Base-by-base conservation (phyloP, 805 yeast species). In the Saitoella complicata region DNA sequence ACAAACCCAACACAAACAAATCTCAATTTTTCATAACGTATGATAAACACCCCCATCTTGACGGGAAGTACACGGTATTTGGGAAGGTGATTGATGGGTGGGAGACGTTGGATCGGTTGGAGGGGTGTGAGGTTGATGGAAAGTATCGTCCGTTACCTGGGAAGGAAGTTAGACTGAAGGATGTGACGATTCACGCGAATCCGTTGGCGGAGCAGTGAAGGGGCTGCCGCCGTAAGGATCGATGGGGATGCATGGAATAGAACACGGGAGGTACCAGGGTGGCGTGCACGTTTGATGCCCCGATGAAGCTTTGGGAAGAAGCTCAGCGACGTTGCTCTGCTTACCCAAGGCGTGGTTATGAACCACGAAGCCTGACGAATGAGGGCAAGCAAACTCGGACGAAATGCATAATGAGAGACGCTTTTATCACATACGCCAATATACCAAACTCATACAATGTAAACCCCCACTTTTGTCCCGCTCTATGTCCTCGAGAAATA, bases 1-100 rank as follows among this genome's bases (percentile, higher is more conserved):
- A 75, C 42, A 21, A 21, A 21, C 71, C 73, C 54, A 65, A 70
- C 63, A 70, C 75, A 53, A 71, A 70, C 55, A 75, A 74, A 5
- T 65, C 72, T 33, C 76, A 69, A 59, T 71, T 70, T 53, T 71
- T 70, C 60, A 68, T 71, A 10, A 49, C 56, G 9, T 55, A 53
- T 34, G 54, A 45, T 12, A 54, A 53, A 37, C 55, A 52, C 29
- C 50, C 48, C 2, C 49, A 48, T 31, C 43, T 57, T 21, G 59
- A 57, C 41, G 55, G 61, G 3, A 53, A 53, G 41, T 54, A 54
- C 38, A 55, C 58, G 5, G 48, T 56, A 2, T 54, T 56, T 45
- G 59, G 59, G 6, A 39, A 46, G 34, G 62, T 59, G 32, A 47
- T 46, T 4, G 45, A 47, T 4, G 58, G 57, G 5, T 56, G 49